phyloP scores from a whole-genome alignment of 352 stramenopile species.

The Globisporangium viniferum region DNA sequence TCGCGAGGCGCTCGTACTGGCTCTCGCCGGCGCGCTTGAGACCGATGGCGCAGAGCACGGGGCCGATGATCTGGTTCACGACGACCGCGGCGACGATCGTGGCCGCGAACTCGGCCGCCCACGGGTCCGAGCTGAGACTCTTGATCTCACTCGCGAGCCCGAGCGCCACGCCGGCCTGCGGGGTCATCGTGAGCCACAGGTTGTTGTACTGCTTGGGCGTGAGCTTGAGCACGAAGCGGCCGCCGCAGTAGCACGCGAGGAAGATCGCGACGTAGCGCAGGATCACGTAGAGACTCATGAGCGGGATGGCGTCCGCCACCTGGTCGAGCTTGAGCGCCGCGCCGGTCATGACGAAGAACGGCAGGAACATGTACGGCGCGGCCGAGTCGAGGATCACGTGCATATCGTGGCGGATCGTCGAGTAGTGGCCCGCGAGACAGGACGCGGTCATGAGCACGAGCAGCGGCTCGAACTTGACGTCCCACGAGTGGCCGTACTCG shows the following conservation, averaged over 20 bases:
- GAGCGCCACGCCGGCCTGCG: conserved; percentile 63
- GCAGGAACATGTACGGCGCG: conserved; percentile 69
- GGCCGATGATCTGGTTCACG: conserved; percentile 71
- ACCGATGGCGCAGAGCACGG: conserved; percentile 56
- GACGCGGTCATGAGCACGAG: conserved; percentile 68
- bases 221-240: conserved; percentile 61
- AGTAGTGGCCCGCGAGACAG: conserved; percentile 60
- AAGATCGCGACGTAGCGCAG: conserved; percentile 62
- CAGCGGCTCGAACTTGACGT: conserved; percentile 70
- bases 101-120: conserved; percentile 53
- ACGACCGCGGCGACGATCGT: conserved; percentile 70
- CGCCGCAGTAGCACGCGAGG: conserved; percentile 53
- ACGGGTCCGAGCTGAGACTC: conserved; percentile 40
- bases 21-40: conserved; percentile 51
- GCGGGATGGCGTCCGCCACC: conserved; percentile 50
- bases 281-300: conserved; percentile 64
- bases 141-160: conserved; percentile 62
- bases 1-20: conserved; percentile 24
- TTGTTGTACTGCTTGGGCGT: conserved; percentile 64
- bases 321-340: conserved; percentile 66
- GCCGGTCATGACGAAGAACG: conserved; percentile 79
- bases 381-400: conserved; percentile 69
- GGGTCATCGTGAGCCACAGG: conserved; percentile 72
- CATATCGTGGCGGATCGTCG: conserved; percentile 69
- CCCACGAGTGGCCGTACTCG: conserved; percentile 49